phyloP scores from a whole-genome alignment of 139 green algal genomes.

The Chlorella sorokiniana region DNA sequence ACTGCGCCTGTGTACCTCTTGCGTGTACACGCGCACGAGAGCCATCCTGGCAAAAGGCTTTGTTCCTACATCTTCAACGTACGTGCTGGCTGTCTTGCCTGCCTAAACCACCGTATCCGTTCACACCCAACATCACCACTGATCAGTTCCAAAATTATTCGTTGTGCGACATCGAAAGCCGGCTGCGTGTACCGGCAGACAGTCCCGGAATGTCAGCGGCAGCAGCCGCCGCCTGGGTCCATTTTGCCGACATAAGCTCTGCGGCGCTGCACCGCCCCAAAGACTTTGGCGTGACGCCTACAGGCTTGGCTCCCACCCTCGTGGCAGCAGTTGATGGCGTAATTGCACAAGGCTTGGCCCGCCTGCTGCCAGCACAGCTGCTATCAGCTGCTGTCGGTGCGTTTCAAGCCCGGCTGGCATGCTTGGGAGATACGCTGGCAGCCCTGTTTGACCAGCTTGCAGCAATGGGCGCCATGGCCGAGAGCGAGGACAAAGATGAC shows the following conservation, averaged over 20 bases:
- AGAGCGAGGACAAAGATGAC: neutral
- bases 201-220: neutral
- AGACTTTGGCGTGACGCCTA: neutral
- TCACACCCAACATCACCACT: no score
- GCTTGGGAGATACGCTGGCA: neutral
- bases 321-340: constrained; percentile 9
- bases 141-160: no score
- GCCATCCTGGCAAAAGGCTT: no score
- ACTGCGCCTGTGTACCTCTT: neutral
- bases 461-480: neutral
- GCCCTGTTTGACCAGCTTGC: neutral
- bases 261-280: neutral
- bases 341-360: neutral
- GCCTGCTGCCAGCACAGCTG: constrained; percentile 6
- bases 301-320: neutral
- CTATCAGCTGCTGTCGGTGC: neutral
- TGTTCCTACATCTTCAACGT: no score
- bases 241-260: constrained; percentile 6
- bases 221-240: constrained; percentile 2
- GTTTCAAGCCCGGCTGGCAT: neutral
- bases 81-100: no score
- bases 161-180: neutral
- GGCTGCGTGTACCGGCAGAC: neutral
- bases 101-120: no score
- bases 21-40: no score